phyloP scores from a whole-genome alignment of 192 early-diverging fungal genomes.

The Entomortierella beljakovae region DNA sequence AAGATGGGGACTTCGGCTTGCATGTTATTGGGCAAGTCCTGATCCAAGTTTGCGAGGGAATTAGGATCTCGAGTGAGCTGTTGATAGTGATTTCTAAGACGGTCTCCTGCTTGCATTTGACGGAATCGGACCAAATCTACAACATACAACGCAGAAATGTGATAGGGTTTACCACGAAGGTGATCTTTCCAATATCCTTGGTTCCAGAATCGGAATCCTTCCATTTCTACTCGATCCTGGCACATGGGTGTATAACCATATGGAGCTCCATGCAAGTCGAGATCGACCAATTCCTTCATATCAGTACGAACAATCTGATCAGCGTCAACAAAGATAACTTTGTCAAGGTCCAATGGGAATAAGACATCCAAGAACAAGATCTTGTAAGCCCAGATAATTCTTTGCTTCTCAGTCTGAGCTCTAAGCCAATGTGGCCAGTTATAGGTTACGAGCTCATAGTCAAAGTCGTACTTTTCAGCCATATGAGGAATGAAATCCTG shows the following conservation, averaged over 20 bases:
- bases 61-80: slow-evolving; percentile 86
- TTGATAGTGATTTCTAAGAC: slow-evolving; percentile 94
- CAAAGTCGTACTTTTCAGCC: slow-evolving; percentile 87
- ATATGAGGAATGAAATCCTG: slow-evolving; percentile 91
- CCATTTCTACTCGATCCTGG: slow-evolving; percentile 91
- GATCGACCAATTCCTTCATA: slow-evolving; percentile 90
- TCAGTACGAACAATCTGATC: slow-evolving; percentile 99
- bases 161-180: slow-evolving; percentile 89
- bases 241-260: slow-evolving; percentile 99
- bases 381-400: slow-evolving; percentile 99
- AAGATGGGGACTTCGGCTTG: slow-evolving; percentile 90
- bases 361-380: slow-evolving; percentile 98
- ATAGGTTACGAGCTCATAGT: slow-evolving; percentile 97
- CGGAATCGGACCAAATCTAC: slow-evolving; percentile 95
- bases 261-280: slow-evolving; percentile 94
- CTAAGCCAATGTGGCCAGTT: slow-evolving; percentile 99
- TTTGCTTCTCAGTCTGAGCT: slow-evolving; percentile 92
- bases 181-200: slow-evolving; percentile 95
- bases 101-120: slow-evolving; percentile 93
- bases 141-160: slow-evolving; percentile 96
- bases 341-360: slow-evolving; percentile 92
- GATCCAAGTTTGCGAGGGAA: slow-evolving; percentile 95
- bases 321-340: slow-evolving; percentile 98
- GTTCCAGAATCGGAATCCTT: slow-evolving; percentile 98
- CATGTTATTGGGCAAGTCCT: slow-evolving; percentile 99